Evolutionary conservation across 2,329 filamentous ascomycete genomes (phyloP).

Genomic region (Paecilomyces formosus): DNA sequence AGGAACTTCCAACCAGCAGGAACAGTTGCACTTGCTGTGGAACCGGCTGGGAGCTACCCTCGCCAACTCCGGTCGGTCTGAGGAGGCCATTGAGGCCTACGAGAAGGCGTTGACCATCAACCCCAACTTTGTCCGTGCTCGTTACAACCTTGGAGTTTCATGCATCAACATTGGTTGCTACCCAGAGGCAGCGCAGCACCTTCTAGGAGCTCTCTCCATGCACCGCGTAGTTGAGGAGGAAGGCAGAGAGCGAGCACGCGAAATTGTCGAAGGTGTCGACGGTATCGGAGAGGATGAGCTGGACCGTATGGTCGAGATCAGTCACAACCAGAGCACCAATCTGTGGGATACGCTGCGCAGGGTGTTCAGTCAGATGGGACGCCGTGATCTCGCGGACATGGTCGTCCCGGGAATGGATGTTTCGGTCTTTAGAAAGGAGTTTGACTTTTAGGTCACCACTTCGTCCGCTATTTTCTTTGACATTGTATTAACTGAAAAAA

Average conservation of each 20-base stretch:
- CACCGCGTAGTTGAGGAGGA: constrained; percentile 87
- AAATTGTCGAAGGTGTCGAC: constrained; percentile 61
- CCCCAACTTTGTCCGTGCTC: constrained; percentile 92
- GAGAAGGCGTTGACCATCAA: constrained; percentile 83
- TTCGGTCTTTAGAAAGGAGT: constrained; percentile 78
- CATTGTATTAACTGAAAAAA: neutral
- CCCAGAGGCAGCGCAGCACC: constrained; percentile 83
- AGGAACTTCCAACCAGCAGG: constrained; percentile 73
- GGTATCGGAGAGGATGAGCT: constrained; percentile 62
- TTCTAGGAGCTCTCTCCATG: constrained; percentile 88
- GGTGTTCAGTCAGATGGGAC: constrained; percentile 94
- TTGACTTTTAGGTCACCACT: constrained; percentile 61
- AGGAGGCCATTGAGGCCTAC: constrained; percentile 96
- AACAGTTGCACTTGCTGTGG: constrained; percentile 91
- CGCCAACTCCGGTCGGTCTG: constrained; percentile 84
- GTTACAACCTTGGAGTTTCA: constrained; percentile 92
- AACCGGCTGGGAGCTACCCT: constrained; percentile 93
- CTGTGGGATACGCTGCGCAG: constrained; percentile 88
- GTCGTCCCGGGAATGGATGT: constrained; percentile 88
- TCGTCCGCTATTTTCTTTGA: neutral
- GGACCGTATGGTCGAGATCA: constrained; percentile 69
- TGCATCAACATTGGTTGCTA: constrained; percentile 98
- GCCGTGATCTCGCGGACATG: constrained; percentile 78
- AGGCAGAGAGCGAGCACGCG: constrained; percentile 72
- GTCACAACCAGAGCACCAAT: constrained; percentile 92